Evolutionary conservation across 139 green algal species (phyloP).

Genomic region (Volvox reticuliferus): DNA sequence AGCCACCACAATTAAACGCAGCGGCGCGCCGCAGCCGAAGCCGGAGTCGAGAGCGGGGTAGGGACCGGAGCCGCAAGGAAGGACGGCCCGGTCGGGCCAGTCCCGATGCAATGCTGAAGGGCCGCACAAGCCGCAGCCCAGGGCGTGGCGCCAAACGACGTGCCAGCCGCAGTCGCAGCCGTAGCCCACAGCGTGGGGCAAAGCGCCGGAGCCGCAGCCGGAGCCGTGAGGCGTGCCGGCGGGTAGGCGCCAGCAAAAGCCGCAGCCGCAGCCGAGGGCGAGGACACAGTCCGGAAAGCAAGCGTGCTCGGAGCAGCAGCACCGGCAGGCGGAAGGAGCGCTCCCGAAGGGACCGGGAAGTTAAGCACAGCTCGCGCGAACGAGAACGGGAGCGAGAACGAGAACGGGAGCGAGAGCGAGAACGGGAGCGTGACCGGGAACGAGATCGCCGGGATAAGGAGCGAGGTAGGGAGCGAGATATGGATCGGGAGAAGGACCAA

Average conservation of each 20-base stretch:
- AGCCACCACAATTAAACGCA: neutral
- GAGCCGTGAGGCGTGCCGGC: neutral
- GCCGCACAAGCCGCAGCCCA: conserved; percentile 15
- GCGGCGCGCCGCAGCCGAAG: neutral
- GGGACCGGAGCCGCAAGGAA: neutral
- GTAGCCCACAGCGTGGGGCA: neutral
- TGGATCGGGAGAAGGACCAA: neutral
- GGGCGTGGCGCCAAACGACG: neutral
- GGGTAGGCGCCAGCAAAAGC: neutral
- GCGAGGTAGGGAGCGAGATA: neutral
- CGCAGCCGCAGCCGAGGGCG: neutral
- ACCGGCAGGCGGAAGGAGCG: neutral
- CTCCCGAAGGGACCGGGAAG: neutral
- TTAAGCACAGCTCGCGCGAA: neutral
- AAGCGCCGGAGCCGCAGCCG: conserved; percentile 6
- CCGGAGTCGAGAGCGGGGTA: neutral
- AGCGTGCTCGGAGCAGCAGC: conserved; percentile 15
- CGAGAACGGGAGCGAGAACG: neutral
- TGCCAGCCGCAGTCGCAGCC: conserved; percentile 19
- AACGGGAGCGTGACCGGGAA: no score
- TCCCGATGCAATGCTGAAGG: neutral
- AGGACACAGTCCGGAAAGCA: neutral
- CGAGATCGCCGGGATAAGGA: neutral
- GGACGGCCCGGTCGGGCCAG: neutral
- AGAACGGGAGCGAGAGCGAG: no score